These are phyloP conservation scores for Cercophora scortea DNA, from an alignment of 495 filamentous ascomycete species.

Conservation along the genomic window DNA sequence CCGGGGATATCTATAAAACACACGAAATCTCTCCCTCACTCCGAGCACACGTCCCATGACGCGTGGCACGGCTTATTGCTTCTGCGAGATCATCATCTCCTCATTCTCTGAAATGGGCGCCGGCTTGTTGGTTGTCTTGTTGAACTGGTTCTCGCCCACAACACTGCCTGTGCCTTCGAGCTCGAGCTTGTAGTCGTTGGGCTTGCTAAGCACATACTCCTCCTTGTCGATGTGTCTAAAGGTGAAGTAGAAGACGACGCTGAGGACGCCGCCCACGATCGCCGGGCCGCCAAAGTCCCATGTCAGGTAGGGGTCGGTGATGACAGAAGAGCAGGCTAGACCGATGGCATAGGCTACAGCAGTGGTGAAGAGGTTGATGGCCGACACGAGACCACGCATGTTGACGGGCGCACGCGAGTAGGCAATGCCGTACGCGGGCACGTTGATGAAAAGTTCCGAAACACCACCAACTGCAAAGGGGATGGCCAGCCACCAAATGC, in stretches of 20 bases:
- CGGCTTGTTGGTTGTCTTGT: constrained; percentile 29
- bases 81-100: constrained; percentile 37
- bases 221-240: constrained; percentile 44
- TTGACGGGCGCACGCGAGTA: constrained; percentile 61
- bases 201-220: constrained; percentile 33
- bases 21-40: no score
- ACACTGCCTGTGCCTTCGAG: constrained; percentile 25
- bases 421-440: constrained; percentile 65
- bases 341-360: constrained; percentile 53
- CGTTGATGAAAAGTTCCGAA: constrained; percentile 61
- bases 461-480: constrained; percentile 50
- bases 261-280: constrained; percentile 38
- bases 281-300: constrained; percentile 47
- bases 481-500: constrained; percentile 42
- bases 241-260: constrained; percentile 40
- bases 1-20: no score
- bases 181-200: constrained; percentile 28
- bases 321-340: constrained; percentile 50
- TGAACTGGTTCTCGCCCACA: constrained; percentile 31
- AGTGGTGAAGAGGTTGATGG: constrained; percentile 54
- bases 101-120: constrained; percentile 33
- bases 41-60: no score
- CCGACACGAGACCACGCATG: constrained; percentile 63
- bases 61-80: constrained; percentile 18
- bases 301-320: constrained; percentile 53